A percentile compares a stretch with the other conserved stretches of the same genome.
Conservation (phyloP, 805 yeast genomes). For the Lachancea mirantina region DNA sequence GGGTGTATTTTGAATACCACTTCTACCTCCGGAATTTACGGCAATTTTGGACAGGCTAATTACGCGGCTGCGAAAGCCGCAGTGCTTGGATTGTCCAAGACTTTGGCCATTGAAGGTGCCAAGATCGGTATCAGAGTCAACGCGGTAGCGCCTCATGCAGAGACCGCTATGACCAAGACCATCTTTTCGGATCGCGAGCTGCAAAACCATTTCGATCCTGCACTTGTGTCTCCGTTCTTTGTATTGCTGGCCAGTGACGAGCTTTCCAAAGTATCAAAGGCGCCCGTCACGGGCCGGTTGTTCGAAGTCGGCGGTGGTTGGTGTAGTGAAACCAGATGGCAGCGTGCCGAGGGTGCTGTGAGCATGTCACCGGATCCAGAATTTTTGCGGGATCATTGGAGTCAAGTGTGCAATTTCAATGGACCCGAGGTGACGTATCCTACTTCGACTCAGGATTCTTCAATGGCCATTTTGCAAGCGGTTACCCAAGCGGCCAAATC, state of each 20-base stretch:
- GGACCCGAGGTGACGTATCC: conserved; percentile 41
- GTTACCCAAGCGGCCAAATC: conserved; percentile 41
- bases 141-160: conserved; percentile 94
- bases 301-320: conserved; percentile 97
- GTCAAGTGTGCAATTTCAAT: conserved; percentile 56
- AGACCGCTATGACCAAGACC: conserved; percentile 92
- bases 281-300: conserved; percentile 61
- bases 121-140: conserved; percentile 69
- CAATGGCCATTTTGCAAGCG: conserved; percentile 67
- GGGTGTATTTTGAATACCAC: conserved; percentile 86
- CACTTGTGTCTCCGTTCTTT: conserved; percentile 84
- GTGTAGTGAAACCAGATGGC: conserved; percentile 93
- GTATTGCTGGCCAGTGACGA: conserved; percentile 71
- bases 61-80: conserved; percentile 92
- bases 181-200: conserved; percentile 74
- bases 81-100: conserved; percentile 73
- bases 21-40: conserved; percentile 95
- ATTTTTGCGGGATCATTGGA: conserved; percentile 61
- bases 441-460: conserved; percentile 59
- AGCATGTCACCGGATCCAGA: conserved; percentile 55
- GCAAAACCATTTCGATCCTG: conserved; percentile 69
- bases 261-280: conserved; percentile 35
- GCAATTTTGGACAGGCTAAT: conserved; percentile 96
- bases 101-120: conserved; percentile 87
- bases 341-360: conserved; percentile 81